Evolutionary conservation across 352 stramenopile species (phyloP), one percentile per base, ranked within the genome.

Genomic region (Aphanomyces astaci): DNA sequence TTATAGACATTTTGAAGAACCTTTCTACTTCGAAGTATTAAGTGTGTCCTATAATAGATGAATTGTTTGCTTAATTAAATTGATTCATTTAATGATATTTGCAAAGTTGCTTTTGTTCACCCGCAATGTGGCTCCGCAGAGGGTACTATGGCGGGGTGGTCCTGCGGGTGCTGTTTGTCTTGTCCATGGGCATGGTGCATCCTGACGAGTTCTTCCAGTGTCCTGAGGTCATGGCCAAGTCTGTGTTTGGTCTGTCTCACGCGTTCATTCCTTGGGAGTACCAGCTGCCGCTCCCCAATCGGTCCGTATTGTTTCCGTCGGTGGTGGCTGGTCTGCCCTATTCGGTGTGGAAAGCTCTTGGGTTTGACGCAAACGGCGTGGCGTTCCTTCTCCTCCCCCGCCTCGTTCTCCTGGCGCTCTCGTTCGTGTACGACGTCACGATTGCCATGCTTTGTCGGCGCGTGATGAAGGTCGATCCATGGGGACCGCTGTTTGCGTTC

Each of bases 121-220:
- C 2, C 36, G 4, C 17, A 11, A 2, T 28, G 55, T 60, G 62
- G 30, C 56, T 65, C 7, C 57, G 43, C n/a, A 39, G 15, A 2
- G 43, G 27, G 39, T 69, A 66, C 40, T 27, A 45, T n/a, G 52
- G 19, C 46, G 54, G n/a, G 22, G 79, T 73, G 32, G 66, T 71
- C 49, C 54, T 91, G 15, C 76, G 86, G 13, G 24, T 71, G 10
- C 72, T 53, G 7, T 67, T 73, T 13, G 55, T 82, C 9, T 13
- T 72, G 1, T 66, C 79, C n/a, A 53, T 83, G 52, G 78, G 79
- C 0, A 88, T 92, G 78, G 71, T 91, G 53, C 82, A 91, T 63
- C 82, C 84, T 22, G 86, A 95, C 65, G 86, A 95, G 73, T 95
- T 90, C 64, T 95, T 95, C 69, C 86, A 95, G 76, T 89, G 82